Evolutionary conservation across 306 rosid species (phyloP).

Genomic region (Cucumis cinereus): DNA sequence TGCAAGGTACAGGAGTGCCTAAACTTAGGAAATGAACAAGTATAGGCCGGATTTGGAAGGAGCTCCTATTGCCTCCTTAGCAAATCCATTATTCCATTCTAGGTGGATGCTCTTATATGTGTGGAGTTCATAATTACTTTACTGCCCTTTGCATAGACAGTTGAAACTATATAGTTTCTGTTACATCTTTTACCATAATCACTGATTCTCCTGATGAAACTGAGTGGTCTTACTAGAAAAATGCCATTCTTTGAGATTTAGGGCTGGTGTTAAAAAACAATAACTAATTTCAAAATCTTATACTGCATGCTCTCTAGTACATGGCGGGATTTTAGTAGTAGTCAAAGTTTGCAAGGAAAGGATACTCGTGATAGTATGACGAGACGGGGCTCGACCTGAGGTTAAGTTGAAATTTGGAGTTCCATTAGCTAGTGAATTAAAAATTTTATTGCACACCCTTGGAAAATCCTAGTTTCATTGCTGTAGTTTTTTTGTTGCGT

Average conservation of each 20-base stretch:
- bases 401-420: no score
- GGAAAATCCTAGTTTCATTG: no score
- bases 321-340: not conserved
- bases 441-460: no score
- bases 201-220: not conserved
- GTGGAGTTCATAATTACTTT: not conserved
- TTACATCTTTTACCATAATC: not conserved
- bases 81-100: not conserved
- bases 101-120: not conserved
- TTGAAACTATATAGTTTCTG: not conserved
- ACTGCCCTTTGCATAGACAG: not conserved
- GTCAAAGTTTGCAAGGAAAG: no score
- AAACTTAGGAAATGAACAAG: not conserved
- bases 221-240: not conserved
- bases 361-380: no score
- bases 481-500: no score
- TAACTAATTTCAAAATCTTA: not conserved
- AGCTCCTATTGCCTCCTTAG: not conserved
- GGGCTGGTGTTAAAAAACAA: not conserved
- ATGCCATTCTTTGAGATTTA: not conserved
- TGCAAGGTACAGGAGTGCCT: conserved; percentile 5
- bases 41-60: not conserved
- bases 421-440: no score
- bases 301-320: not conserved
- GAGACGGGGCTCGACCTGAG: no score